Evolutionary conservation across 345 rosid species (phyloP), one percentile per base, ranked within the genome.

Genomic region (Eucalyptus regnans): DNA sequence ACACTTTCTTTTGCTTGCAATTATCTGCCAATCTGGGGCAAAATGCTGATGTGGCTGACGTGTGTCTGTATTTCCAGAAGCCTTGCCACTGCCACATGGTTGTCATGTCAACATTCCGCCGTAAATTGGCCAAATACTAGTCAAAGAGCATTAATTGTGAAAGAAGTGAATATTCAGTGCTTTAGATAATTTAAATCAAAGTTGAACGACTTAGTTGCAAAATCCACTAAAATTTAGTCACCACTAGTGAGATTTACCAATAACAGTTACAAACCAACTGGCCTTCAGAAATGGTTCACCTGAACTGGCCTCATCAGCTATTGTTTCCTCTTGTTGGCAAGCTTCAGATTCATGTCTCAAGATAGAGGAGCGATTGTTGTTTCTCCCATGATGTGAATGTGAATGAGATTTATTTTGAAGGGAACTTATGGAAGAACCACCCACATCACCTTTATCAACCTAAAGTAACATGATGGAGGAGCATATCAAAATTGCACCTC

Each of bases 401-500:
- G 62, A 87, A 60, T 86, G 87, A n/a, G 89, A 88, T 64, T 92
- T 91, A 64, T 90, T 90, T 87, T 90, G 90, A 89, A 86, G 87
- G 88, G 89, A 71, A 88, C 90, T 89, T 91, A 87, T 90, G 60
- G 79, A 33, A 88, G 56, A 86, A 90, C 37, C 81, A 86, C 66
- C 92, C 44, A 79, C 58, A 13, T 84, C 81, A 58, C 90, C 64
- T 50, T 90, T 94, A 48, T 91, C 88, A 66, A 64, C 91, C 95
- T 92, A 84, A 89, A 54, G 54, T 18, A 51, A 20, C 27, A 25
- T 23, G 64, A 62, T 62, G 64, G 56, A 50, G 20, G 17, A 50
- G 37, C 27, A 89, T 49, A 41, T 76, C 84, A 76, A 76, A 41
- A 41, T 76, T 41, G 48, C 7, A 76, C 84, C 84, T 41, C 44